Base-by-base conservation (phyloP, 495 filamentous ascomycete genomes). In the Penicillium arizonense region DNA sequence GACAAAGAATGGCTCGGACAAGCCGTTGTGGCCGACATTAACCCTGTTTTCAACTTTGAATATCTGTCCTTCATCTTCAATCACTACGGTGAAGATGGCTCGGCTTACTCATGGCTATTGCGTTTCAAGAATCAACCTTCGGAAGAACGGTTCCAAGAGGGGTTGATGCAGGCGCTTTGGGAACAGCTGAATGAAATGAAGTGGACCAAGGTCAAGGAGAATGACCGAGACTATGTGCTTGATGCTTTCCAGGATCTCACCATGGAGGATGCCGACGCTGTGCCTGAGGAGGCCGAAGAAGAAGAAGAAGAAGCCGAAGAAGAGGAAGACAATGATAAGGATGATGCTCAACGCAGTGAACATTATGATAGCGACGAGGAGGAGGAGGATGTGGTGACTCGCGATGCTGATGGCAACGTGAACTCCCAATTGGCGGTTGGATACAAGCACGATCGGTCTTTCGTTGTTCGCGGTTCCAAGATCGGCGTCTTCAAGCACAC, bases 401-500 rank as follows among this genome's bases (percentile, higher is more conserved):
- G 79, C 44, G 82, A 87, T 35, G 76, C 85, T 50, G 94, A 96
- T 67, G 86, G 87, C 20, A 87, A 94, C 50, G 83, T 91, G 62
- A 98, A 98, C 74, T 96, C 92, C 16, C 89, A 93, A 65, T 78
- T 98, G 21, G 95, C 95, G n/a, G 94, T 98, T 44, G 94, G 95
- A 26, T 97, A 96, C 77, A 98, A 97, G 74, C 87, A 96, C 58
- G 95, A 98, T 61, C 82, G 95, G 23, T 96, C 91, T 2, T 98
- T 97, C 52, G 94, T 98, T 40, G 91, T 98, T 18, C 88, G 94
- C 53, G 94, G 94, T 30, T 91, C 89, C 57, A 96, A 96, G 79
- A 98, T 98, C 64, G 94, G 94, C 47, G 95, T 97, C 26, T 98
- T 98, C 82, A 97, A 96, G 72, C 95, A 97, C 60, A 97, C 90